Evolutionary conservation across 1,139 yeast species (phyloP), one percentile per base, ranked within the genome.

Genomic region (Suhomyces kunorum): DNA sequence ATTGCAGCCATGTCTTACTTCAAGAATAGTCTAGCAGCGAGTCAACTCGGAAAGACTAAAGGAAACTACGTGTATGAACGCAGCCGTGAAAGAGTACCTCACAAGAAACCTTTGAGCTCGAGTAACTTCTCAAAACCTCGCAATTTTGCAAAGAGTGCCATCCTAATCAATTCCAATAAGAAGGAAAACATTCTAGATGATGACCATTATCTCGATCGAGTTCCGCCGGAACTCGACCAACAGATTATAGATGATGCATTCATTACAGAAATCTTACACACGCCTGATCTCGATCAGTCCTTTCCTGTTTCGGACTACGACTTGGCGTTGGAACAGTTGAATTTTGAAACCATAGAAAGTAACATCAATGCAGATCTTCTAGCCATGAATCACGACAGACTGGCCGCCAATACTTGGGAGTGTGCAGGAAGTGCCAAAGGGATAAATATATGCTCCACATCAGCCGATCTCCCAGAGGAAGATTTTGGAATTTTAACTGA

Each of bases 1-100:
- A 46, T 83, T 20, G 65, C 79, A 42, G 39, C 63, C 11, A 66
- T 78, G 76, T 63, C 74, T 0, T 85, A 79, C 55, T 84, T 84
- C 56, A 61, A 63, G 39, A 67, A 67, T 15, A 69, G 81, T 6
- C 34, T 39, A 11, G 40, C 48, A 5, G 25, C 24, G 9, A 32
- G 23, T 11, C 29, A 32, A 12, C 16, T 32, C 20, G 12, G 13
- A 13, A 3, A 12, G 8, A 9, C 14, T 12, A 12, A 18, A 4
- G 5, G 4, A 25, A 5, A 25, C 12, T 5, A 25, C 12, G 16
- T 12, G 3, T 25, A 5, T 6, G 24, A 5, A 5, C 8, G 11
- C n/a, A n/a, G n/a, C n/a, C n/a, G n/a, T n/a, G n/a, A n/a, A n/a
- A n/a, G n/a, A n/a, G n/a, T n/a, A n/a, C n/a, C n/a, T n/a, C n/a